Evolutionary conservation across 2,329 filamentous ascomycete genomes (phyloP).

Genomic region (Coniella lustricola): DNA sequence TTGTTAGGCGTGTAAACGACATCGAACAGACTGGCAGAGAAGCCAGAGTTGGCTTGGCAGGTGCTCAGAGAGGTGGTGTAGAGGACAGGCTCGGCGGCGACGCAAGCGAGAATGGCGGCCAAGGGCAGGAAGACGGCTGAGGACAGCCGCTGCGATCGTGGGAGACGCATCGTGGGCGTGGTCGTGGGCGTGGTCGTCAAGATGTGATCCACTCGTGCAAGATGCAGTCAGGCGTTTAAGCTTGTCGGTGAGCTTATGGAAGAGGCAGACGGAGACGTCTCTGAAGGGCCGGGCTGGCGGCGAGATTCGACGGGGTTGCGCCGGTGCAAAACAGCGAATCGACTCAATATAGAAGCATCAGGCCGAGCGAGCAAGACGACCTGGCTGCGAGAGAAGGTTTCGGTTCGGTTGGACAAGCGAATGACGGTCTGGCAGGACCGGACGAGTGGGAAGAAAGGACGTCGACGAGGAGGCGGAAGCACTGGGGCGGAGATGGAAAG

Average conservation of each 20-base stretch:
- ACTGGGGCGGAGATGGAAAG: too few species aligned
- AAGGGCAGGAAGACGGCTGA: constrained; percentile 5
- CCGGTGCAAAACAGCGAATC: too few species aligned
- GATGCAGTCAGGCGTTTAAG: background rate
- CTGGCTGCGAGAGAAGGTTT: too few species aligned
- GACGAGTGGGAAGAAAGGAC: too few species aligned
- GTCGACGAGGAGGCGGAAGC: too few species aligned
- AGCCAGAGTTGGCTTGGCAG: constrained; percentile 69
- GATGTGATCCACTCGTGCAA: background rate
- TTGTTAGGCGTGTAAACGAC: constrained; percentile 64
- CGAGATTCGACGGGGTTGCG: too few species aligned
- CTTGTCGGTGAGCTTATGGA: background rate
- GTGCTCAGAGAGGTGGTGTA: constrained; percentile 58
- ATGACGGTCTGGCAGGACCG: too few species aligned
- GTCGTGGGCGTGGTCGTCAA: background rate
- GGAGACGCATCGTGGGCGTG: constrained; percentile 10
- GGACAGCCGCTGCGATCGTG: constrained; percentile 4
- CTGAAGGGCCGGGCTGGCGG: too few species aligned
- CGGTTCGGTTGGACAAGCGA: too few species aligned
- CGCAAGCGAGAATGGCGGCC: constrained; percentile 16
- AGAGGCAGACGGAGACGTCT: background rate
- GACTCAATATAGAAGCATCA: too few species aligned
- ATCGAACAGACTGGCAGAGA: constrained; percentile 74
- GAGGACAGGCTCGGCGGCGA: constrained; percentile 22
- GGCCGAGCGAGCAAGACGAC: too few species aligned